Evolutionary conservation across 139 green algal species (phyloP), one percentile per base, ranked within the genome.

Genomic region (Tetraselmis striata): DNA sequence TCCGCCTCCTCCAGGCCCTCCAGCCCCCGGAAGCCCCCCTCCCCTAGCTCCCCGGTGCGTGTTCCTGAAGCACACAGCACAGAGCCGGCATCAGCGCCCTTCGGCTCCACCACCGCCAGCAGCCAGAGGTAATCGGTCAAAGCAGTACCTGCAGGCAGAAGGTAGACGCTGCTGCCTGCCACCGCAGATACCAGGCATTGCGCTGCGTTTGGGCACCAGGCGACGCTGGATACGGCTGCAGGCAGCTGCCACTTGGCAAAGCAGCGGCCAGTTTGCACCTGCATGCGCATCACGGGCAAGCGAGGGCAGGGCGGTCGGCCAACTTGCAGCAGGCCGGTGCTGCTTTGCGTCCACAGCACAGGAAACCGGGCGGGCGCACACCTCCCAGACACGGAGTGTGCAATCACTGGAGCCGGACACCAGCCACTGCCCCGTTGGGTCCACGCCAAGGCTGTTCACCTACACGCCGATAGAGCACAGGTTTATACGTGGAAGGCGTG

Each of bases 341-440:
- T 25, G 45, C 45, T 67, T 18, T 5, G 45, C 11, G 45, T 5
- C 11, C 18, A 18, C 11, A 67, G 45, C 45, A 67, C 45, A 67
- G 45, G 18, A 67, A 67, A 18, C 45, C 18, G 11, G 45, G 45
- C 18, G 18, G 45, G 45, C 45, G 67, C 85, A 59, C 45, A 98
- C 93, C 89, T 98, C 95, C 95, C 95, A 98, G n/a, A 98, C 30
- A 32, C 87, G 80, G 27, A 96, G 76, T 0, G 78, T 92, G 79
- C 91, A 90, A 80, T 97, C 95, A 18, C 92, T 87, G 0, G 80
- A 86, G 28, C 90, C 89, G 0, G 93, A 93, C 0, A 92, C 87
- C 79, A 99, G 87, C 94, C 94, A 98, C 84, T 98, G 93, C 0
- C 94, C 95, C 0, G 82, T 88, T 0, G 89, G 80, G 79, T 98